Conservation (phyloP, 2,329 filamentous ascomycete genomes). For the Epichloe elymi region DNA sequence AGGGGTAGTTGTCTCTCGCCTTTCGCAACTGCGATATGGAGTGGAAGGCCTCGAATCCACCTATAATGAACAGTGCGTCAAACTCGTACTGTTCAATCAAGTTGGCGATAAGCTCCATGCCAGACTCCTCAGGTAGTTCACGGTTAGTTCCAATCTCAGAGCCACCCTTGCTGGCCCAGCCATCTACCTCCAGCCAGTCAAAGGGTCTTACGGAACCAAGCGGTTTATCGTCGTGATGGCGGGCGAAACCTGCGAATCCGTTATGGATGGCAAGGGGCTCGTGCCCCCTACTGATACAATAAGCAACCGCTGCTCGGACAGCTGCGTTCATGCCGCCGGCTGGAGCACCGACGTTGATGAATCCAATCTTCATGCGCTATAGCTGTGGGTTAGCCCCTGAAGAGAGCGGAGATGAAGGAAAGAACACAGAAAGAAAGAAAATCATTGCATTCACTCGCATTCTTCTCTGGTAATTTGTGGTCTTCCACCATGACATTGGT, state of each 20-base stretch:
- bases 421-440: not conserved
- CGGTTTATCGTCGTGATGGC: slow-evolving; percentile 77
- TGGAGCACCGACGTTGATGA: slow-evolving; percentile 92
- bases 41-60: slow-evolving; percentile 94
- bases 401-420: not conserved
- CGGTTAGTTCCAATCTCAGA: slow-evolving; percentile 98
- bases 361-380: slow-evolving; percentile 80
- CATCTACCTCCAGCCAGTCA: slow-evolving; percentile 85
- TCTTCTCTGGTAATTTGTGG: slow-evolving; percentile 52
- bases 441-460: slow-evolving; percentile 36
- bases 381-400: slow-evolving; percentile 15
- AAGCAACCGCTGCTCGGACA: slow-evolving; percentile 82
- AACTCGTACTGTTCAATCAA: slow-evolving; percentile 80
- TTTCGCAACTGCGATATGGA: slow-evolving; percentile 77
- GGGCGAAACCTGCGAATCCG: slow-evolving; percentile 84
- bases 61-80: slow-evolving; percentile 81
- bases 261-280: slow-evolving; percentile 90
- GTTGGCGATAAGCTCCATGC: slow-evolving; percentile 69
- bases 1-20: slow-evolving; percentile 63
- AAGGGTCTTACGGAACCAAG: slow-evolving; percentile 73
- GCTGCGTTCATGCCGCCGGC: slow-evolving; percentile 98
- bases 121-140: slow-evolving; percentile 72
- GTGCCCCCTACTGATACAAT: slow-evolving; percentile 86
- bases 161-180: slow-evolving; percentile 91
- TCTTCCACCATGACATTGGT: slow-evolving; percentile 65